Conservation (phyloP, 2,329 filamentous ascomycete species). For the Emericellopsis atlantica region DNA sequence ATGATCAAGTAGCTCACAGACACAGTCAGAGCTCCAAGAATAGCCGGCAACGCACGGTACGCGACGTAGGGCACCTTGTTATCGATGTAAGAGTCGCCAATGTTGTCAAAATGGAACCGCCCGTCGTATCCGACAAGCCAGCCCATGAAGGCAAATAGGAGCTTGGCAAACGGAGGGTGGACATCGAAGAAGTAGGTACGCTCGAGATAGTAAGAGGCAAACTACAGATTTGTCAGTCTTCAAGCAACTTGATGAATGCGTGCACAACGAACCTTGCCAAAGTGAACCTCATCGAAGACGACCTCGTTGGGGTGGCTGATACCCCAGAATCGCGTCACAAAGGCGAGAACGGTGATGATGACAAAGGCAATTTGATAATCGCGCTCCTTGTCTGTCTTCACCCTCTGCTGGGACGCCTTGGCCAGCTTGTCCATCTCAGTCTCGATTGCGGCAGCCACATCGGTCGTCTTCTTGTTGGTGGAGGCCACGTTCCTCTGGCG, state of each 20-base stretch:
- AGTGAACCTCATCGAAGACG: constrained; percentile 98
- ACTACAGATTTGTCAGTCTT: constrained; percentile 26
- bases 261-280: constrained; percentile 72
- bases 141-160: constrained; percentile 91
- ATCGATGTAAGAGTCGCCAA: constrained; percentile 92
- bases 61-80: constrained; percentile 98
- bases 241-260: background rate
- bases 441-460: constrained; percentile 25
- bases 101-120: constrained; percentile 97
- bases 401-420: constrained; percentile 19
- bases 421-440: constrained; percentile 37
- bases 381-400: constrained; percentile 47
- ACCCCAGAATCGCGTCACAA: constrained; percentile 88
- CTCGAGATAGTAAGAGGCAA: constrained; percentile 76
- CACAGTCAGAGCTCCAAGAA: constrained; percentile 84
- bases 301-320: constrained; percentile 94
- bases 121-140: constrained; percentile 98
- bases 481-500: constrained; percentile 43
- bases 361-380: constrained; percentile 72
- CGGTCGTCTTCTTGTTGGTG: constrained; percentile 25
- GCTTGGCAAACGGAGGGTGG: constrained; percentile 94
- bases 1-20: constrained; percentile 94
- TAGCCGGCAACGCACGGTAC: constrained; percentile 83
- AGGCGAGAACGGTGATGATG: constrained; percentile 72
- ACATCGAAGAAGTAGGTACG: constrained; percentile 99